Percentiles rank a stretch among this genome's conserved stretches.
phyloP scores from a whole-genome alignment of 208 protist genomes.

The Strigomonas oncopelti region DNA sequence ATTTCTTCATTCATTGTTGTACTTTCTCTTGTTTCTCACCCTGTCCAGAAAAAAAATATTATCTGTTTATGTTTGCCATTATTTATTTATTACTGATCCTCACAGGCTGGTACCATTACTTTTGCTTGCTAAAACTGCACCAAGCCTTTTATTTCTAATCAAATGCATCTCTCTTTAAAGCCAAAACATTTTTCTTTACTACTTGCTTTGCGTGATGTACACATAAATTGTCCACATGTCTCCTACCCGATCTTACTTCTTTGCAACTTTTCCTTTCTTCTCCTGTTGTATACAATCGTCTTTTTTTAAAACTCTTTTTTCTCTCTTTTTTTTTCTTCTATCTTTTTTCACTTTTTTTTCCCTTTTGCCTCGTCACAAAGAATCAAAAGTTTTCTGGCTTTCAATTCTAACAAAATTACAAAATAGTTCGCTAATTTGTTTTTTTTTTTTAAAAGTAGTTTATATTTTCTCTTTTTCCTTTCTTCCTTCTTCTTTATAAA shows the following conservation, averaged over 20 bases:
- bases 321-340: constrained; percentile 6
- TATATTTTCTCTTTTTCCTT: neutral
- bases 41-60: neutral
- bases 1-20: neutral
- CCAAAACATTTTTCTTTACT: neutral
- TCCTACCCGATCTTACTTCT: no score
- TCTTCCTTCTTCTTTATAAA: neutral
- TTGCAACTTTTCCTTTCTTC: no score
- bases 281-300: neutral
- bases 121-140: no score
- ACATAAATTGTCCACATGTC: no score
- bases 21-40: neutral
- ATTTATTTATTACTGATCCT: no score
- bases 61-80: neutral
- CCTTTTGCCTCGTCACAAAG: constrained; percentile 10
- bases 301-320: no score
- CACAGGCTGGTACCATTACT: no score
- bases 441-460: neutral
- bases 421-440: neutral
- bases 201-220: neutral
- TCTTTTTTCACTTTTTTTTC: constrained; percentile 17
- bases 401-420: constrained; percentile 6
- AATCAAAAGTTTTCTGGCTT: constrained; percentile 5
- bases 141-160: no score
- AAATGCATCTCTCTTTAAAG: no score